Evolutionary conservation across 2,329 filamentous ascomycete species (phyloP).

Genomic region (Trichophyton equinum): DNA sequence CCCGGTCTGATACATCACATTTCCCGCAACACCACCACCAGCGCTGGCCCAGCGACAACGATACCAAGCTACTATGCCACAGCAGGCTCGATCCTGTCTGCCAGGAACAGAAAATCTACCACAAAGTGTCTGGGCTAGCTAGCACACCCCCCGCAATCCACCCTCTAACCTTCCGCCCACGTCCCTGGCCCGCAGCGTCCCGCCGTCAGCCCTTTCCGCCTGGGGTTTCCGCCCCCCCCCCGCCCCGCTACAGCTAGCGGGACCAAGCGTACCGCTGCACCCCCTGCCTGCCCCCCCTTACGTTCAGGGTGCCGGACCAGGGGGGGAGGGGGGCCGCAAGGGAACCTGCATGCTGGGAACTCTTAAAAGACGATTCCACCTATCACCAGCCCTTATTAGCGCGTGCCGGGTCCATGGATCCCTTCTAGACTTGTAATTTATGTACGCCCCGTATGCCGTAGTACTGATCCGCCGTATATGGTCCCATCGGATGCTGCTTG

Average conservation of each 20-base stretch:
- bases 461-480: not conserved
- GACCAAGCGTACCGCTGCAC: not conserved
- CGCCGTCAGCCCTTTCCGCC: no score
- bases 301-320: not conserved
- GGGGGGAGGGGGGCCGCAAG: not conserved
- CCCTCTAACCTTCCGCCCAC: not conserved
- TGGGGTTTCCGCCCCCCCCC: not conserved
- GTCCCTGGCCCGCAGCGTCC: not conserved
- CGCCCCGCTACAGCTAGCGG: not conserved
- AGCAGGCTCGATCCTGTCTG: not conserved
- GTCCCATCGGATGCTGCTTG: not conserved
- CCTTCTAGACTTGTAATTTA: slow-evolving; percentile 4
- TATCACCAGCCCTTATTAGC: not conserved
- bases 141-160: not conserved
- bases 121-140: not conserved
- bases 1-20: not conserved
- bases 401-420: slow-evolving; percentile 2
- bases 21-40: not conserved
- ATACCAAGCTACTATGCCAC: not conserved
- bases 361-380: not conserved
- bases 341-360: not conserved
- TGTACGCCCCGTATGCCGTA: not conserved
- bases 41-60: not conserved
- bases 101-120: not conserved
- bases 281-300: not conserved